Base-by-base conservation (phyloP, 768 basidiomycete species). In the Pulveroboletus sp. region DNA sequence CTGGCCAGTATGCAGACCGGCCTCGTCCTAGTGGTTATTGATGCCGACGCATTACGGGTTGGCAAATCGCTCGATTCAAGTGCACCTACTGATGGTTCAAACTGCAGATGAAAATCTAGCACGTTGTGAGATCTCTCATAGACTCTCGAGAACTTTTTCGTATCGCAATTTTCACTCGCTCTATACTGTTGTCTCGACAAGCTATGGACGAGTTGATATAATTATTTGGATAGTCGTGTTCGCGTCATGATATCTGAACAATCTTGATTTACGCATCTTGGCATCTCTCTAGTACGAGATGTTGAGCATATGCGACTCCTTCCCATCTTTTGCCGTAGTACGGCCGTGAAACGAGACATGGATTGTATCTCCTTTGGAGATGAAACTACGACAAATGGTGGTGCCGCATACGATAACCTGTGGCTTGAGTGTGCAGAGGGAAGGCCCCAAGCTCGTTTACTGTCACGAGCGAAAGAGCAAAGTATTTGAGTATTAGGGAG, bases 1-100 rank as follows among this genome's bases (percentile, higher is more conserved):
- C 68, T 45, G 57, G 59, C 14, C 69, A 72, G 44, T 50, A 69
- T 51, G 59, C 49, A 40, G 58, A 24, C 48, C 49, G 23, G n/a
- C 55, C 70, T 50, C 78, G 77, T 66, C 72, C 76, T 55, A 77
- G 75, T 79, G 67, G 71, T 72, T 77, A 53, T 45, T 63, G 51
- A 60, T 6, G 17, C 5, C n/a, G 45, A 45, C 24, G 46, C 13
- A 9, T 14, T 5, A 27, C 25, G 27, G 25, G 42, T 57, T 43
- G n/a, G 40, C 31, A 19, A 25, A 7, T 37, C 21, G 20, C 25
- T 48, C 20, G 19, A 43, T 43, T n/a, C 37, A 16, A 49, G 31
- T 6, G 29, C 36, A 13, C 12, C 33, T n/a, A 36, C 37, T 40
- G 29, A 32, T 9, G 11, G 33, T 40, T 33, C 19, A 27, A 34